Evolutionary conservation across 805 yeast genomes (phyloP).

Genomic region (Diddensiella caesifluorescens): DNA sequence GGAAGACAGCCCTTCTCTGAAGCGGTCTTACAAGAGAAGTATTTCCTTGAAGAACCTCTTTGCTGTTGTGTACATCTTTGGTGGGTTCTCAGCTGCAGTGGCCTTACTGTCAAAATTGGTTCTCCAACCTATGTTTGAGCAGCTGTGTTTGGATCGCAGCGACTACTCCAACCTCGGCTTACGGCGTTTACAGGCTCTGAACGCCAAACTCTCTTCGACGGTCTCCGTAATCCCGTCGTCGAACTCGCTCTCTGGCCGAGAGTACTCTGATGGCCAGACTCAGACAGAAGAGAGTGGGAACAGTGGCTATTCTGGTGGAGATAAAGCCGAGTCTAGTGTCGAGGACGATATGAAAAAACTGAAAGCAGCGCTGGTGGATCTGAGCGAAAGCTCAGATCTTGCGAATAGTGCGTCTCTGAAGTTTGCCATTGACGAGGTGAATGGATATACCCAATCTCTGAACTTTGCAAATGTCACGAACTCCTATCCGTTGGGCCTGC

Average conservation of each 20-base stretch:
- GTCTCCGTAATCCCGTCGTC: constrained; percentile 24
- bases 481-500: neutral
- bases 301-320: too few species aligned
- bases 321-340: neutral
- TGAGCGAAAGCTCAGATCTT: constrained; percentile 2
- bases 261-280: constrained; percentile 26
- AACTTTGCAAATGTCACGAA: constrained; percentile 6
- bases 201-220: constrained; percentile 19
- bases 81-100: constrained; percentile 28
- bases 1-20: too few species aligned
- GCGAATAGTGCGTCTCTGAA: constrained; percentile 10
- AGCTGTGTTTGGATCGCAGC: constrained; percentile 31
- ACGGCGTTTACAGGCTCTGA: constrained; percentile 22
- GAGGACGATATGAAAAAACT: constrained; percentile 9
- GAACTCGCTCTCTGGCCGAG: constrained; percentile 10
- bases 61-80: constrained; percentile 30
- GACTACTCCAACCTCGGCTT: constrained; percentile 28
- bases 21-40: constrained; percentile 10
- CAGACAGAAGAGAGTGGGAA: constrained; percentile 22
- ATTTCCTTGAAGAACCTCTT: constrained; percentile 25
- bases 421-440: constrained; percentile 14
- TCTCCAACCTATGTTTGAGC: constrained; percentile 30
- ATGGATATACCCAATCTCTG: constrained; percentile 10
- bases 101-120: constrained; percentile 30
- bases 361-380: constrained; percentile 4